A percentile compares a stretch with the other conserved stretches of the same genome.
These are phyloP conservation scores for Trametes punicea DNA, from an alignment of 768 basidiomycete genomes.

Conservation along the genomic window DNA sequence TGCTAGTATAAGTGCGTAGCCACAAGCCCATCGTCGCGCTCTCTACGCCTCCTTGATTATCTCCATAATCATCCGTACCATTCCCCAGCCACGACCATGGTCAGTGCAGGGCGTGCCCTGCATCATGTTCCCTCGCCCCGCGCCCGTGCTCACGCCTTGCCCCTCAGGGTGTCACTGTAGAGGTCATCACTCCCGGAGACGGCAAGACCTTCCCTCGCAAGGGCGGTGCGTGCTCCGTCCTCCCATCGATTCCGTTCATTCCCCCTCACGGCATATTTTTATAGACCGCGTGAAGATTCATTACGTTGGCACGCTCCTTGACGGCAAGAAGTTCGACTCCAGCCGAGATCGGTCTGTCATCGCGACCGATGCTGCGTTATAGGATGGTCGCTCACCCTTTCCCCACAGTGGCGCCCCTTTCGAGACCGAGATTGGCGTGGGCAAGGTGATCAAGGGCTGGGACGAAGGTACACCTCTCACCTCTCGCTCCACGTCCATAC, in stretches of 20 bases:
- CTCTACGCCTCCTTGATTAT: slow-evolving; percentile 27
- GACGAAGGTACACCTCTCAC: slow-evolving; percentile 64
- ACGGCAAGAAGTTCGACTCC: slow-evolving; percentile 72
- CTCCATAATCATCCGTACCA: slow-evolving; percentile 20
- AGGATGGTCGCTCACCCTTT: neutral
- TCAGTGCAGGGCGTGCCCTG: slow-evolving; percentile 27
- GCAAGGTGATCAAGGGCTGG: slow-evolving; percentile 88
- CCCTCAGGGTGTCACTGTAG: slow-evolving; percentile 66
- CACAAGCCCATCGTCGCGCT: slow-evolving; percentile 30
- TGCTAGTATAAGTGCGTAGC: slow-evolving; percentile 44
- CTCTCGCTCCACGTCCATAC: neutral
- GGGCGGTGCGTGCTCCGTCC: slow-evolving; percentile 52
- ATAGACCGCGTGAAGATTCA: slow-evolving; percentile 72
- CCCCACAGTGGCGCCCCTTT: slow-evolving; percentile 54
- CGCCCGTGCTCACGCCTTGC: neutral
- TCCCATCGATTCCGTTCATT: slow-evolving; percentile 8
- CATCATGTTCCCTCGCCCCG: slow-evolving; percentile 33
- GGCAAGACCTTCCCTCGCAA: slow-evolving; percentile 58
- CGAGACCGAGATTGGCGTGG: slow-evolving; percentile 67
- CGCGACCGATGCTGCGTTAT: neutral
- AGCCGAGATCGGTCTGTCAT: slow-evolving; percentile 64
- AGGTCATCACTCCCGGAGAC: slow-evolving; percentile 59
- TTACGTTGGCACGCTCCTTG: slow-evolving; percentile 68
- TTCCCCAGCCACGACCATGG: slow-evolving; percentile 18
- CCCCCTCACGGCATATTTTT: slow-evolving; percentile 13